These are phyloP conservation scores for Curvularia sp. DNA, from an alignment of 2,329 filamentous ascomycete genomes.

Conservation along the genomic window DNA sequence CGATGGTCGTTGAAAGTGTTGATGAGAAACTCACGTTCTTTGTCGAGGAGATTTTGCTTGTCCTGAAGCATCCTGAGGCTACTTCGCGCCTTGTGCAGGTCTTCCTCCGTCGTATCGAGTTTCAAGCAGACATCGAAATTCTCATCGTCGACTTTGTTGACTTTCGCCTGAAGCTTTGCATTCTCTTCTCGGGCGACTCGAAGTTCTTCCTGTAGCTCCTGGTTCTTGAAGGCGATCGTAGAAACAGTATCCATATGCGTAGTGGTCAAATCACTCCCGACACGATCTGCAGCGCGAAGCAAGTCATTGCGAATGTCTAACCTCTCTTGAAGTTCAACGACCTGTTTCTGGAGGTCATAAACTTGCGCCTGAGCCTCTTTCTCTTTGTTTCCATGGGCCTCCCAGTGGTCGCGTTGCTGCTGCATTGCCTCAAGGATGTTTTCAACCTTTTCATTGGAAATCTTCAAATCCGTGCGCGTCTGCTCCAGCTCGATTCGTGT, in stretches of 20 bases:
- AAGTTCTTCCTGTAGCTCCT: neutral
- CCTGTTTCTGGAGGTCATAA: neutral
- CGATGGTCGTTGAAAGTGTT: neutral
- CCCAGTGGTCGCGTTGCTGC: neutral
- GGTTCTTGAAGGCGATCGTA: neutral
- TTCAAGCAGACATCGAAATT: neutral
- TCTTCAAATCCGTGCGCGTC: neutral
- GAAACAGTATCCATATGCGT: neutral
- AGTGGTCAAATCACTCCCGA: neutral
- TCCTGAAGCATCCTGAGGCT: neutral
- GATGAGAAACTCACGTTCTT: neutral
- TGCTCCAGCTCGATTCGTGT: neutral
- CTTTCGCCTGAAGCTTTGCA: neutral
- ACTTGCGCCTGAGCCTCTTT: neutral
- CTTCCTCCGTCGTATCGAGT: neutral
- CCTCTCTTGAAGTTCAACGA: neutral
- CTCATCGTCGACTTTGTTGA: neutral
- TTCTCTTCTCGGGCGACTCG: neutral
- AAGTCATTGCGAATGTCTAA: neutral
- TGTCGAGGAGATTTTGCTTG: neutral
- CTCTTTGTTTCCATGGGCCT: neutral
- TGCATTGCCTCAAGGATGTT: neutral
- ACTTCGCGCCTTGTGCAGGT: neutral
- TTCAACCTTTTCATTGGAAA: neutral
- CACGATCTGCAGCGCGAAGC: neutral